These are phyloP conservation scores for Candida boleticola DNA, from an alignment of 805 yeast genomes.

Conservation along the genomic window DNA sequence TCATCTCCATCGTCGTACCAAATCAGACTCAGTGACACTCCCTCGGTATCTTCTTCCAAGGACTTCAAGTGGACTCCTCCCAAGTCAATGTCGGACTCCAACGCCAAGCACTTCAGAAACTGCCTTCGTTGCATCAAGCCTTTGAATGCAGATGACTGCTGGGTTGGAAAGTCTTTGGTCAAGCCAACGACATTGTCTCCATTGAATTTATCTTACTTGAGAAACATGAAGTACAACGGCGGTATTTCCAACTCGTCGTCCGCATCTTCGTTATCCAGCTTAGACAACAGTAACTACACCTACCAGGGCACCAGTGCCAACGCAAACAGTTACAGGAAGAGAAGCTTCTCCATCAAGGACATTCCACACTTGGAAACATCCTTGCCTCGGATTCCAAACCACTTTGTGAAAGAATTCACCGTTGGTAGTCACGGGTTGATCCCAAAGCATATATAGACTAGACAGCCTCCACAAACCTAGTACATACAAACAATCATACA, in stretches of 20 bases:
- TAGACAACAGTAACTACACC: constrained; percentile 5
- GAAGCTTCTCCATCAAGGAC: constrained; percentile 17
- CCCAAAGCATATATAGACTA: constrained; percentile 20
- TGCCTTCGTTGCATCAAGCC: constrained; percentile 58
- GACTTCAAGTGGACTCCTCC: constrained; percentile 47
- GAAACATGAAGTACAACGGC: constrained; percentile 15
- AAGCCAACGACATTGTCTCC: constrained; percentile 36
- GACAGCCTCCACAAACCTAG: background rate
- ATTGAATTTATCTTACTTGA: constrained; percentile 20
- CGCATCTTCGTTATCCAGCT: constrained; percentile 14
- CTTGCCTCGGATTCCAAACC: constrained; percentile 28
- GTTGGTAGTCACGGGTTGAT: constrained; percentile 39
- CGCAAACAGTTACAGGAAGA: constrained; percentile 7
- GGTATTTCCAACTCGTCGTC: constrained; percentile 11
- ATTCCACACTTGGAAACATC: constrained; percentile 19
- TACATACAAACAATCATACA: background rate
- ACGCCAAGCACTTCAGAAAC: constrained; percentile 46
- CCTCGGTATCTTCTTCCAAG: constrained; percentile 4
- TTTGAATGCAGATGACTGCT: constrained; percentile 48
- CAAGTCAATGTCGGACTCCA: constrained; percentile 22
- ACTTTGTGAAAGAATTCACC: constrained; percentile 31
- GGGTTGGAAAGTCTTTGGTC: constrained; percentile 50
- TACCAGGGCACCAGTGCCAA: background rate
- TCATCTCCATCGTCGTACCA: constrained; percentile 11
- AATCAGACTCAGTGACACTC: constrained; percentile 13